phyloP scores from a whole-genome alignment of 805 yeast species.

The Wickerhamomyces rabaulensis region DNA sequence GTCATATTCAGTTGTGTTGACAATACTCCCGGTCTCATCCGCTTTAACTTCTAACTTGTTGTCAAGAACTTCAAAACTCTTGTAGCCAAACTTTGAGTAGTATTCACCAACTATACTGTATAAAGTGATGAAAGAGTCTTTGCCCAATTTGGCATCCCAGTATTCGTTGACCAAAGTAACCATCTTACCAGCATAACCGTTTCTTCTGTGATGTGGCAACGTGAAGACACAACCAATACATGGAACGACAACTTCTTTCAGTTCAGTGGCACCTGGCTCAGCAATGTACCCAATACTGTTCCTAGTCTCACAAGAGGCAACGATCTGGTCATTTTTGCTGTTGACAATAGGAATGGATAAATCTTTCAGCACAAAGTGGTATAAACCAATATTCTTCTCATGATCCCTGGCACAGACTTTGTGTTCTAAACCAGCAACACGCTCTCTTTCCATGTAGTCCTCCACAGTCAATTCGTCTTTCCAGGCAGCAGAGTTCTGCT shows the following conservation, averaged over 20 bases:
- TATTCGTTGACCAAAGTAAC: slow-evolving; percentile 30
- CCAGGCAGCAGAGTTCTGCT: slow-evolving; percentile 30
- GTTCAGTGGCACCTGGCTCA: slow-evolving; percentile 19
- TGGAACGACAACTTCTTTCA: slow-evolving; percentile 28
- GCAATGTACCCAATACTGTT: slow-evolving; percentile 31
- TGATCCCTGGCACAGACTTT: slow-evolving; percentile 20
- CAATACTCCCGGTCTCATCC: background rate
- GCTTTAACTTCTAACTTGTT: background rate
- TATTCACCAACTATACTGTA: slow-evolving; percentile 74
- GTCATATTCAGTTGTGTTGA: slow-evolving; percentile 13
- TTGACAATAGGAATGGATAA: slow-evolving; percentile 14
- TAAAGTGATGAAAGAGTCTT: slow-evolving; percentile 35
- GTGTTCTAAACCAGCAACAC: slow-evolving; percentile 24
- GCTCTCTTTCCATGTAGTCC: slow-evolving; percentile 34
- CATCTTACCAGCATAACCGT: slow-evolving; percentile 52
- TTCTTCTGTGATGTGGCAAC: slow-evolving; percentile 39
- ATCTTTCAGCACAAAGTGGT: slow-evolving; percentile 31
- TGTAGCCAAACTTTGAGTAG: slow-evolving; percentile 60
- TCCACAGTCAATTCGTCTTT: slow-evolving; percentile 27
- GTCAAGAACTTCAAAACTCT: slow-evolving; percentile 28
- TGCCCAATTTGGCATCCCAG: slow-evolving; percentile 29
- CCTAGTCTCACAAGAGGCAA: slow-evolving; percentile 37
- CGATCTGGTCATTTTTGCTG: slow-evolving; percentile 28
- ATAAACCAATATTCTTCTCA: slow-evolving; percentile 25
- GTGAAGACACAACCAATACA: slow-evolving; percentile 62